Conservation (phyloP, 2,329 filamentous ascomycete genomes). For the Myotisia sp. region DNA sequence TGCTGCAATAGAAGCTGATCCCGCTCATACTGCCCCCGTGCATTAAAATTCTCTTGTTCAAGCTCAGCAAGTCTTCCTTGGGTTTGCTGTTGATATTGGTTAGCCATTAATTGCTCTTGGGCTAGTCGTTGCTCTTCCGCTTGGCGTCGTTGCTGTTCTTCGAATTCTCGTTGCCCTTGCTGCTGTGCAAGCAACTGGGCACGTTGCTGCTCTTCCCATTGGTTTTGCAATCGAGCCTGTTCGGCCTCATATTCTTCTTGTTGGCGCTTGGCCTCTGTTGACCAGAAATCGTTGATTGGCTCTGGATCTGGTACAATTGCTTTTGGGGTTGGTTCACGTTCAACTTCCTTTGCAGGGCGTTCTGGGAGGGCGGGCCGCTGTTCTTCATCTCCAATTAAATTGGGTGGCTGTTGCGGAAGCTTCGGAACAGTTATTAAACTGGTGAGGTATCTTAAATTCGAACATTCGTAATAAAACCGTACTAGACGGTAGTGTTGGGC, state of each 20-base stretch:
- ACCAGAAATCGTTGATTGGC: slow-evolving; percentile 97
- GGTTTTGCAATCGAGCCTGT: slow-evolving; percentile 73
- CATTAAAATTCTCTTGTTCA: slow-evolving; percentile 87
- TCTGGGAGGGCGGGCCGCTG: slow-evolving; percentile 68
- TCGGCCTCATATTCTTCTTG: slow-evolving; percentile 93
- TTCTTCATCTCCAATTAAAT: slow-evolving; percentile 71
- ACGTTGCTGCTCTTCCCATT: slow-evolving; percentile 66
- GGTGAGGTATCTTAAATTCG: slow-evolving; percentile 89
- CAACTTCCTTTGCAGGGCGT: slow-evolving; percentile 54
- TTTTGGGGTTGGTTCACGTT: slow-evolving; percentile 53
- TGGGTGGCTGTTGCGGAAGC: slow-evolving; percentile 84
- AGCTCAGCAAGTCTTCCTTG: slow-evolving; percentile 91
- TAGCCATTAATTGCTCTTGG: slow-evolving; percentile 74
- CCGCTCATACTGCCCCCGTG: slow-evolving; percentile 87
- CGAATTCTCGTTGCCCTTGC: slow-evolving; percentile 86
- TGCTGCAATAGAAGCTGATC: slow-evolving; percentile 95
- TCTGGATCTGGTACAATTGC: slow-evolving; percentile 61
- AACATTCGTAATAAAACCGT: slow-evolving; percentile 98
- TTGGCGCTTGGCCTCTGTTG: slow-evolving; percentile 75
- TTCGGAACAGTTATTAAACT: slow-evolving; percentile 94
- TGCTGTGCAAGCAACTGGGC: slow-evolving; percentile 70
- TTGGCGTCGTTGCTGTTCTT: slow-evolving; percentile 78
- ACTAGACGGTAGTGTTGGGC: slow-evolving; percentile 92
- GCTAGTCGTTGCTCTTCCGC: slow-evolving; percentile 81
- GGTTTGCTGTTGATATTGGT: slow-evolving; percentile 86